phyloP scores from a whole-genome alignment of 495 filamentous ascomycete genomes.

The Wilcoxina mikolae region DNA sequence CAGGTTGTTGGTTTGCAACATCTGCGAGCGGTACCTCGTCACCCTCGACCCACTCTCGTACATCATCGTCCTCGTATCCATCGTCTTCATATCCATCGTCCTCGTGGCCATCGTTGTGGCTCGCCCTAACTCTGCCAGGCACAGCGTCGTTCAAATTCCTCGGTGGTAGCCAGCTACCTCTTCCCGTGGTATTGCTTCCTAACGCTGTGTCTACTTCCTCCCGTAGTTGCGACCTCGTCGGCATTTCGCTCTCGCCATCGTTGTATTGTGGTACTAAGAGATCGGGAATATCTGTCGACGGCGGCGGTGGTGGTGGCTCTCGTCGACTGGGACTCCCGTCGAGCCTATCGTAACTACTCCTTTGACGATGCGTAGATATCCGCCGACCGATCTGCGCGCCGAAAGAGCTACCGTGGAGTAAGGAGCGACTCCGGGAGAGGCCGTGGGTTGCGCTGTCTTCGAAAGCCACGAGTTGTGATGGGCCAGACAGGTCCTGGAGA shows the following conservation, averaged over 20 bases:
- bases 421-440: conserved; percentile 22
- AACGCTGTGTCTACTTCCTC: conserved; percentile 21
- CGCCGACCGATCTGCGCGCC: conserved; percentile 29
- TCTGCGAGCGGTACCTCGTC: conserved; percentile 52
- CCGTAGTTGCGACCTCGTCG: conserved; percentile 15
- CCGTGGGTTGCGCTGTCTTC: neutral
- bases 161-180: conserved; percentile 31
- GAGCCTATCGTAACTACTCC: conserved; percentile 24
- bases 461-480: neutral
- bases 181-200: conserved; percentile 8
- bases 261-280: conserved; percentile 18
- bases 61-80: conserved; percentile 39
- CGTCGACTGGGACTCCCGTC: conserved; percentile 12
- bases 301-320: neutral
- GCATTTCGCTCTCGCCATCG: conserved; percentile 11
- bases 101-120: conserved; percentile 11
- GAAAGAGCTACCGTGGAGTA: conserved; percentile 28
- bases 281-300: conserved; percentile 14
- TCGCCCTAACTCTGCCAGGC: conserved; percentile 13
- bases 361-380: conserved; percentile 26
- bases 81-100: conserved; percentile 39
- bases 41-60: conserved; percentile 28
- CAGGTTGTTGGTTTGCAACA: conserved; percentile 52
- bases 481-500: conserved; percentile 54
- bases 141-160: conserved; percentile 13